These are phyloP conservation scores for Castanea sativa DNA, from an alignment of 306 rosid species.

Conservation along the genomic window DNA sequence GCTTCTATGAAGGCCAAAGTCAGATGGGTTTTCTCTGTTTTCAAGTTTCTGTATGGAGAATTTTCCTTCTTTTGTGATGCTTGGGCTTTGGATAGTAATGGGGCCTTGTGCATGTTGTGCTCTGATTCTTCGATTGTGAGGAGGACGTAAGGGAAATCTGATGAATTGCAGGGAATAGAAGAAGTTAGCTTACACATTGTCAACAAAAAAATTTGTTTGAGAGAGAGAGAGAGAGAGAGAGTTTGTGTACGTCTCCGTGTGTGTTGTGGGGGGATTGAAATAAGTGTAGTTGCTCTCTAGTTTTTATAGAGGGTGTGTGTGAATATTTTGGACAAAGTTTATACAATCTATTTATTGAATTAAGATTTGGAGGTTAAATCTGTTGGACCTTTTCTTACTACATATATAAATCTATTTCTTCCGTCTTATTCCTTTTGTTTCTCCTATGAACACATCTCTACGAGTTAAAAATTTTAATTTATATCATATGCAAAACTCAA, in stretches of 20 bases:
- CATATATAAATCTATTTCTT: no score
- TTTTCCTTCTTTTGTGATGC: slow-evolving; percentile 4
- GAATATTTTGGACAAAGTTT: no score
- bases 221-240: slow-evolving; percentile 9
- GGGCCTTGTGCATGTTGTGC: slow-evolving; percentile 9
- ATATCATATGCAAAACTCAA: no score
- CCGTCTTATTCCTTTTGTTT: no score
- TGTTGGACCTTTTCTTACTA: no score
- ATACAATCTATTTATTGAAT: no score
- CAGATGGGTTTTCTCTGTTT: slow-evolving; percentile 25
- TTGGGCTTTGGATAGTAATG: slow-evolving; percentile 32
- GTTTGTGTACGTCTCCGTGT: not conserved
- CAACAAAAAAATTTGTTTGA: not conserved
- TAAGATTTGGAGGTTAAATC: no score
- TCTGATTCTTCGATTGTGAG: not conserved
- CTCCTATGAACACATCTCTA: no score
- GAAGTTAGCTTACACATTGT: slow-evolving; percentile 22
- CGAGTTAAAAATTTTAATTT: no score
- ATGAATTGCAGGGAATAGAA: slow-evolving; percentile 18
- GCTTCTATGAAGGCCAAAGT: slow-evolving; percentile 38
- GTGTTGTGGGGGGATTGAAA: slow-evolving; percentile 9
- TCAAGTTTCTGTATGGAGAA: not conserved
- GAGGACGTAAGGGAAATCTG: not conserved
- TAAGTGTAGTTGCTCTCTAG: not conserved
- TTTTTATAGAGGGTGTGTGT: slow-evolving; percentile 37